Conservation (phyloP, 306 rosid species). For the Prinsepia uniflora region DNA sequence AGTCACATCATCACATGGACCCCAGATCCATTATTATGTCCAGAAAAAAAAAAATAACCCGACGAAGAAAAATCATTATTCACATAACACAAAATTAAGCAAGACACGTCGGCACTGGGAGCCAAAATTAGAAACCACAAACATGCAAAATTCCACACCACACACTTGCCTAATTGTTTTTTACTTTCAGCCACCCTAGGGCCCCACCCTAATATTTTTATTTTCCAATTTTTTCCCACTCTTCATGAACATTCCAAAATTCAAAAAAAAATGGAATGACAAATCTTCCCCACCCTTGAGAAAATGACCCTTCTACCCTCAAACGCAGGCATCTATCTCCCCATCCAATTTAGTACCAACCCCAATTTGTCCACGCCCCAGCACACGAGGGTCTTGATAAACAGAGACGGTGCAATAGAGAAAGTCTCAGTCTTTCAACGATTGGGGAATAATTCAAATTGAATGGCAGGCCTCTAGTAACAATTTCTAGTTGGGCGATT, state of each 20-base stretch:
- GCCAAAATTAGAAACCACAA: background rate
- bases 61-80: background rate
- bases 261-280: background rate
- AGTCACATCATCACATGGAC: background rate
- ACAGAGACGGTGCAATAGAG: no score
- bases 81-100: background rate
- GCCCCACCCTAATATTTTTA: background rate
- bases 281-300: background rate
- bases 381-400: background rate
- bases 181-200: background rate
- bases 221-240: background rate
- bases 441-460: constrained; percentile 18
- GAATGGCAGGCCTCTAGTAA: no score
- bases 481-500: background rate
- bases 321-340: background rate
- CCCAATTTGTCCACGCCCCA: background rate
- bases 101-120: background rate
- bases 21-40: background rate
- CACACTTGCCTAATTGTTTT: background rate
- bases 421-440: background rate
- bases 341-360: background rate
- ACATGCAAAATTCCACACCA: background rate
- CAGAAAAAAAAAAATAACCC: no score
- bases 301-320: constrained; percentile 15
- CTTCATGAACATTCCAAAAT: background rate